A percentile compares a stretch with the other conserved stretches of the same genome.
Conservation (phyloP, 768 basidiomycete species). For the Leccinum pellstonianum region DNA sequence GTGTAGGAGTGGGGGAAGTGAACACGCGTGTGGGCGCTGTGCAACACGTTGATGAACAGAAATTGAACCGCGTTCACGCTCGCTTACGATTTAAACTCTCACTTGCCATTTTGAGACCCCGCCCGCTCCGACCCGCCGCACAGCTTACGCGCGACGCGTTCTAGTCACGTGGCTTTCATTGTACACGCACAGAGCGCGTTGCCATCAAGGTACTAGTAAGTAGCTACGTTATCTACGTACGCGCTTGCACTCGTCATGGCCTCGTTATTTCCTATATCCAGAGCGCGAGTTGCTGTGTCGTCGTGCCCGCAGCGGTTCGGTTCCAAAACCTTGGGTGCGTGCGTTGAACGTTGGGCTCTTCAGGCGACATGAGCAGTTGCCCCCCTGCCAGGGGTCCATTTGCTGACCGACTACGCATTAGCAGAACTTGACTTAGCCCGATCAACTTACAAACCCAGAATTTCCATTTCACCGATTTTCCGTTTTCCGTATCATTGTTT, state of each 20-base stretch:
- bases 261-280: neutral
- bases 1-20: slow-evolving; percentile 11
- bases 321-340: neutral
- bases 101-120: slow-evolving; percentile 32
- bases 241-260: slow-evolving; percentile 1
- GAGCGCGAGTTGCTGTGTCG: neutral
- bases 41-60: slow-evolving; percentile 33
- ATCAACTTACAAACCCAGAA: slow-evolving; percentile 16
- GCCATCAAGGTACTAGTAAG: neutral
- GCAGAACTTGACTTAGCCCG: slow-evolving; percentile 4
- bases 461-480: slow-evolving; percentile 13
- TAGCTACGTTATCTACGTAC: neutral
- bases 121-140: slow-evolving; percentile 31
- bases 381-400: slow-evolving; percentile 6
- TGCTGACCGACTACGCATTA: neutral
- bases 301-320: slow-evolving; percentile 6
- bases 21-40: slow-evolving; percentile 28
- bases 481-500: slow-evolving; percentile 8
- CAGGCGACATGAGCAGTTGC: slow-evolving; percentile 10
- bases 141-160: slow-evolving; percentile 26
- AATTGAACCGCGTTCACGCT: slow-evolving; percentile 21
- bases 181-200: slow-evolving; percentile 4
- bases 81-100: slow-evolving; percentile 34
- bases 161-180: slow-evolving; percentile 22
- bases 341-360: neutral